A percentile compares a stretch with the other conserved stretches of the same genome.
These are phyloP conservation scores for Lasiodiplodia sp. DNA, from an alignment of 2,329 filamentous ascomycete species.

Conservation along the genomic window DNA sequence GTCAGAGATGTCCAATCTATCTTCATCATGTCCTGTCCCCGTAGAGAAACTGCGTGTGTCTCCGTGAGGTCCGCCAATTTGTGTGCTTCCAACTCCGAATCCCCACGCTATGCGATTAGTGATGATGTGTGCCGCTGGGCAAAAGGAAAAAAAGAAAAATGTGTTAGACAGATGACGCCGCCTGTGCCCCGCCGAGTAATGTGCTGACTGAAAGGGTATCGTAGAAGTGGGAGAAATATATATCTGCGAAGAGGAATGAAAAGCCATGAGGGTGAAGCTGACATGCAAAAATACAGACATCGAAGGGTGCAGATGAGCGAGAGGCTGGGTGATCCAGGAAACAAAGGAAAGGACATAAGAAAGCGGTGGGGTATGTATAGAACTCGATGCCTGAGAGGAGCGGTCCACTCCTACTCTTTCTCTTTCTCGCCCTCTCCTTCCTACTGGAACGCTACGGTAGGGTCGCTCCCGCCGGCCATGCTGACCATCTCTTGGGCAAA, in stretches of 20 bases:
- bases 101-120: slow-evolving; percentile 28
- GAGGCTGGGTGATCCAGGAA: background rate
- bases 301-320: background rate
- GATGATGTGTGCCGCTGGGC: slow-evolving; percentile 22
- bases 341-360: slow-evolving; percentile 19
- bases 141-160: slow-evolving; percentile 16
- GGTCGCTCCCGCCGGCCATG: slow-evolving; percentile 25
- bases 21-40: slow-evolving; percentile 22
- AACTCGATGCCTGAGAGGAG: background rate
- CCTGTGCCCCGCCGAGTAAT: slow-evolving; percentile 27
- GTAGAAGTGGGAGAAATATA: slow-evolving; percentile 24
- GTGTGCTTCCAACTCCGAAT: slow-evolving; percentile 26
- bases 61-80: slow-evolving; percentile 24
- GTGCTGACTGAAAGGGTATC: slow-evolving; percentile 28
- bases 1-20: slow-evolving; percentile 25
- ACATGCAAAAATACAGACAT: slow-evolving; percentile 9
- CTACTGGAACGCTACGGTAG: slow-evolving; percentile 24
- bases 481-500: slow-evolving; percentile 26
- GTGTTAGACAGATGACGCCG: slow-evolving; percentile 26
- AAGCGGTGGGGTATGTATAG: slow-evolving; percentile 6
- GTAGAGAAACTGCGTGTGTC: slow-evolving; percentile 12
- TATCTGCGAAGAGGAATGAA: slow-evolving; percentile 13
- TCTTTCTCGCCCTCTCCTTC: background rate
- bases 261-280: slow-evolving; percentile 21
- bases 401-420: background rate